Conservation (phyloP, 306 rosid genomes). For the Pyrus communis region DNA sequence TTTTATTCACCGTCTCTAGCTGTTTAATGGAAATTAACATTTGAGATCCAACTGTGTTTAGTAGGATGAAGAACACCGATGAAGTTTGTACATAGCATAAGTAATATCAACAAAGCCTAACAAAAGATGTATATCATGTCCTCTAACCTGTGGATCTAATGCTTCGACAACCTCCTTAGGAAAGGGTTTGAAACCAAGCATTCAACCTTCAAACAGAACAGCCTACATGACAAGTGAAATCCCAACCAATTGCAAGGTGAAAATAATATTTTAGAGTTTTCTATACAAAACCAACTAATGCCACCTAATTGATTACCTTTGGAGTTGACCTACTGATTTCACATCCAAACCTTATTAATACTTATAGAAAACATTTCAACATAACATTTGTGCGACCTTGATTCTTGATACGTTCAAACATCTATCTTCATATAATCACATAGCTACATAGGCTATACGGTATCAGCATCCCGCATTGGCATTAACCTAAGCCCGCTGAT, state of each 20-base stretch:
- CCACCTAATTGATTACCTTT: not conserved
- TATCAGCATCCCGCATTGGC: not conserved
- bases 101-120: not conserved
- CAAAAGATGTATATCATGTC: not conserved
- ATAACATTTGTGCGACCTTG: not conserved
- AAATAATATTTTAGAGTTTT: not conserved
- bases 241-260: not conserved
- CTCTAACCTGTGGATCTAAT: slow-evolving; percentile 80
- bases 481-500: not conserved
- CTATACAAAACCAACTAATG: not conserved
- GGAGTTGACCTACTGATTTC: not conserved
- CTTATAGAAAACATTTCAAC: not conserved
- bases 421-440: not conserved
- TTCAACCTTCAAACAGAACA: slow-evolving; percentile 91
- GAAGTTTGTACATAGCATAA: not conserved
- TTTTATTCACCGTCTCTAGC: slow-evolving; percentile 71
- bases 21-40: slow-evolving; percentile 21
- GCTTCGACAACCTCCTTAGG: slow-evolving; percentile 57
- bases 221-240: slow-evolving; percentile 42
- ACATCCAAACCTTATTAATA: not conserved
- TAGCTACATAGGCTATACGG: not conserved
- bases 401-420: not conserved
- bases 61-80: not conserved
- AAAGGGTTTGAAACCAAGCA: slow-evolving; percentile 87
- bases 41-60: not conserved